A percentile compares a stretch with the other conserved stretches of the same genome.
phyloP scores from a whole-genome alignment of 169 alveolate genomes.

The Hammondia hammondi region DNA sequence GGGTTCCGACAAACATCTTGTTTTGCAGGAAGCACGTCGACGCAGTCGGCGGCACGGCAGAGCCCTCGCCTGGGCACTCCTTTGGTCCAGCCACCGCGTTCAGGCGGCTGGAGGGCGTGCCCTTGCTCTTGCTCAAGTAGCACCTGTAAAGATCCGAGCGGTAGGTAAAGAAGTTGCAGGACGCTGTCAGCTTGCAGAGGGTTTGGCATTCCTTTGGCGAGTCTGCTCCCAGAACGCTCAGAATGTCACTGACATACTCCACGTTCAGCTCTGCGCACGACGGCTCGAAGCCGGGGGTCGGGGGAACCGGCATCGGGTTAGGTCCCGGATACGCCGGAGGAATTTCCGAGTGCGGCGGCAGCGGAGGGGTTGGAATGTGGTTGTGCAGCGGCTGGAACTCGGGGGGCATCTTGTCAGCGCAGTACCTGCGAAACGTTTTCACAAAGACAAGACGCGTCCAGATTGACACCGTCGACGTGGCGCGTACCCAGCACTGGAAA shows the following conservation, averaged over 20 bases:
- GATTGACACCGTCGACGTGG: no score
- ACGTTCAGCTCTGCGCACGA: not conserved
- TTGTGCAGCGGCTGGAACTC: no score
- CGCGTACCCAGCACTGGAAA: no score
- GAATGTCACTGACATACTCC: not conserved
- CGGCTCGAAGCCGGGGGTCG: not conserved
- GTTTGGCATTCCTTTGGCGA: not conserved
- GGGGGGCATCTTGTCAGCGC: not conserved
- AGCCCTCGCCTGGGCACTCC: not conserved
- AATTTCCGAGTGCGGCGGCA: no score
- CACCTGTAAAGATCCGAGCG: not conserved
- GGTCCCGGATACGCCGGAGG: not conserved
- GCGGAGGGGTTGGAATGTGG: no score
- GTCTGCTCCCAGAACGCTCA: not conserved
- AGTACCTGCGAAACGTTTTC: not conserved
- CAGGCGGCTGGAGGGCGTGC: not conserved
- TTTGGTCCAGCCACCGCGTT: not conserved
- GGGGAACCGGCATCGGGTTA: not conserved
- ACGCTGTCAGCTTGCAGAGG: not conserved
- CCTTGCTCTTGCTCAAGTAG: not conserved
- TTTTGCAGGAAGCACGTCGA: not conserved
- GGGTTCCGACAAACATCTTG: not conserved
- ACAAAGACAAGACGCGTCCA: no score
- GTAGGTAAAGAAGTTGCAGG: slow-evolving; percentile 21
- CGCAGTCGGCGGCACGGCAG: not conserved